Evolutionary conservation across 192 early-diverging fungal species (phyloP), one percentile per base, ranked within the genome.

Genomic region (Entomortierella beljakovae): DNA sequence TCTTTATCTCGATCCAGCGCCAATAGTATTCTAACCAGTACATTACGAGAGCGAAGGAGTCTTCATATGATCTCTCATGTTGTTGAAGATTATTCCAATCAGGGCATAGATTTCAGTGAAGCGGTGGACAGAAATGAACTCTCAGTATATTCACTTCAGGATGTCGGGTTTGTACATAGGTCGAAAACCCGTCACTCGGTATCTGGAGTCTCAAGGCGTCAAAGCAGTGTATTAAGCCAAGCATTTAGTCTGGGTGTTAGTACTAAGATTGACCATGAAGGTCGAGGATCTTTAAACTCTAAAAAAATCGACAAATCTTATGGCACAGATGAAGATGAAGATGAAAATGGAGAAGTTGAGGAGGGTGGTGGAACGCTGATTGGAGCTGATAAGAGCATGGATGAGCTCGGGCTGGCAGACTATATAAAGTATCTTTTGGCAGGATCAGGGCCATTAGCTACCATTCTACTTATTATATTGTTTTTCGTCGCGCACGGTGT

Each of bases 401-500:
- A 71, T 29, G 70, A 71, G 20, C 54, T 71, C 18, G 70, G 70
- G n/a, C 37, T 71, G 4, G 61, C 70, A 11, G 70, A 71, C 46
- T 71, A 71, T 51, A 34, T 49, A 52, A 71, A 71, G 54, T 71
- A 71, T 43, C 64, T 71, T 26, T 33, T 22, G 23, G 35, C 61
- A 1, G 70, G 70, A 5, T 71, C 70, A 29, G 91, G 91, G 1
- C 64, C 80, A 13, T 68, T 71, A 1, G 7, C 87, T 3, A 83
- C 89, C 3, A 11, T 86, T 48, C 57, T 85, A 0, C 59, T 88
- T 18, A 73, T 83, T 3, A 25, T 71, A 25, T 71, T 88, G 35
- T 90, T 92, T 58, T 84, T 90, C 49, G 40, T 84, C 1, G 87
- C 89, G 1, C 89, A 93, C 69, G 84, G 80, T 22, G 61, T 92